Conservation (phyloP, 306 rosid genomes). For the Sechiopsis laciniata region DNA sequence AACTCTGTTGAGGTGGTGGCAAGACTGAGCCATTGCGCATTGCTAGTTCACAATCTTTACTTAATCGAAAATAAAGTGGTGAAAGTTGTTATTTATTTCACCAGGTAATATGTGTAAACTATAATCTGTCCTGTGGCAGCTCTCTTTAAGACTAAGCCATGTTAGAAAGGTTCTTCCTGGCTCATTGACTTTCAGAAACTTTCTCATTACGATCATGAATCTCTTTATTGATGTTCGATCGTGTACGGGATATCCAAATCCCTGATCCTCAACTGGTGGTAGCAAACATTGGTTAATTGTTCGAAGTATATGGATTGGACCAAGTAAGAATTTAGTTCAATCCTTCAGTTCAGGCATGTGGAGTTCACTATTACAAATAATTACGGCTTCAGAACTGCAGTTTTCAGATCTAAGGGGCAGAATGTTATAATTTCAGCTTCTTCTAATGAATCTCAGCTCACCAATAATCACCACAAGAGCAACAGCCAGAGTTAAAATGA, state of each 20-base stretch:
- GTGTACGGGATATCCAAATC: no score
- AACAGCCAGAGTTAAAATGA: slow-evolving; percentile 53
- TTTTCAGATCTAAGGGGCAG: background rate
- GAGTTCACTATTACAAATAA: background rate
- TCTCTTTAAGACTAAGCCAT: background rate
- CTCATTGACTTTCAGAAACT: slow-evolving; percentile 2
- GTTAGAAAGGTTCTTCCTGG: background rate
- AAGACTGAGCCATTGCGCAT: background rate
- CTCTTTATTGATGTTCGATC: no score
- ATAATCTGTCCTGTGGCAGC: background rate
- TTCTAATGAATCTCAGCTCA: slow-evolving; percentile 26
- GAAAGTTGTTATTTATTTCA: background rate
- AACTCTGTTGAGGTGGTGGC: background rate
- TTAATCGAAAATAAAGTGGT: background rate
- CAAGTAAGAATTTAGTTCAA: background rate
- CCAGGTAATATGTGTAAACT: background rate
- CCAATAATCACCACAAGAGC: slow-evolving; percentile 82
- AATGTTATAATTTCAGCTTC: background rate
- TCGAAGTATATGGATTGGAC: background rate
- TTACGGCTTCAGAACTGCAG: background rate
- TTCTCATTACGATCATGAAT: slow-evolving; percentile 4
- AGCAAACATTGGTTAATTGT: no score
- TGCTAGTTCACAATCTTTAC: background rate
- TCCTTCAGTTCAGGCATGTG: slow-evolving; percentile 1
- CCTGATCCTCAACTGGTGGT: no score